Percentiles rank a stretch among this genome's conserved stretches.
phyloP scores from a whole-genome alignment of 2,329 filamentous ascomycete genomes.

The Verticillium dahliae region DNA sequence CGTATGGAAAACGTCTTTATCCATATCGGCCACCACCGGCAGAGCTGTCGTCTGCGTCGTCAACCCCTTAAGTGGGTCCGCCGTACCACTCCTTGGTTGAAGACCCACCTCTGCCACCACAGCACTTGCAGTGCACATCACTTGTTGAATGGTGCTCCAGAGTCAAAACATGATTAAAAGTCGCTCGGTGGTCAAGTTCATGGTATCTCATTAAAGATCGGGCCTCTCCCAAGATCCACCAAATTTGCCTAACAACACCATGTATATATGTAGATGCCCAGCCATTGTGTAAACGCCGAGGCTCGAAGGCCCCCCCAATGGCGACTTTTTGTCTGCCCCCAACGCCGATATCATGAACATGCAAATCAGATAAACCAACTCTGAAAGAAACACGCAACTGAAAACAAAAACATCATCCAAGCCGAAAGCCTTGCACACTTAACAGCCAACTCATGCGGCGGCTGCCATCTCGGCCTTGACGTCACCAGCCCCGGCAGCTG shows the following conservation, averaged over 20 bases:
- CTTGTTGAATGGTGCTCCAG: no score
- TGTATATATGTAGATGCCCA: not conserved
- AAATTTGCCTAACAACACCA: not conserved
- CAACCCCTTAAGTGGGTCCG: no score
- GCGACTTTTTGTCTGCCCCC: not conserved
- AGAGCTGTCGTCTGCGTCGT: no score
- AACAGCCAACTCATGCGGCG: not conserved
- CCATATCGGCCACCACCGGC: no score
- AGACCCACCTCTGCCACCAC: no score
- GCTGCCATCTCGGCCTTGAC: not conserved
- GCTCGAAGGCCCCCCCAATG: not conserved
- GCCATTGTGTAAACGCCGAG: not conserved
- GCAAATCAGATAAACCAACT: not conserved
- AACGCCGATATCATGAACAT: not conserved
- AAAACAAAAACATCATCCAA: not conserved
- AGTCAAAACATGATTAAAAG: no score
- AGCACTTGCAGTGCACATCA: no score
- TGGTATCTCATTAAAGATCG: not conserved
- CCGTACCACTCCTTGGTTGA: no score
- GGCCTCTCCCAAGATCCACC: not conserved
- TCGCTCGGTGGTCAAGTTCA: not conserved
- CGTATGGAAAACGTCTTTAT: no score
- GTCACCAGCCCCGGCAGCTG: conserved; percentile 1
- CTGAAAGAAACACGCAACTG: not conserved
- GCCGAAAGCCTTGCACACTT: not conserved